Percentiles rank a stretch among this genome's conserved stretches.
Conservation (phyloP, 1,139 yeast species). For the Zygoascus meyerae region DNA sequence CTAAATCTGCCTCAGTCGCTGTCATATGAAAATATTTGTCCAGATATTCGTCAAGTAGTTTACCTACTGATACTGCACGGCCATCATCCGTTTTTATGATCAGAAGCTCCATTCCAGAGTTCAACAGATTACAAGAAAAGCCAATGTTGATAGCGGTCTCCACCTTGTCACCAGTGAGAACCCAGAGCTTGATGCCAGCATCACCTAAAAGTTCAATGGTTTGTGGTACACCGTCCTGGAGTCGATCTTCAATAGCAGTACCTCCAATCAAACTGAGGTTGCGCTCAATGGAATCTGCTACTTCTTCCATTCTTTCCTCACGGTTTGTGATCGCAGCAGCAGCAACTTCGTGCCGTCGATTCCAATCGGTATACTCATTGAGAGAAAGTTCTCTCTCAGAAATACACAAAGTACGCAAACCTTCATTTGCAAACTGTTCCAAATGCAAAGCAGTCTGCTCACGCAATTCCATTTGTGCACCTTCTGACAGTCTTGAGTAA, state of each 20-base stretch:
- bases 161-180: constrained; percentile 92
- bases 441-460: constrained; percentile 75
- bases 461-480: constrained; percentile 50
- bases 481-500: constrained; percentile 57
- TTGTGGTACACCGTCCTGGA: constrained; percentile 95
- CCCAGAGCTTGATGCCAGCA: constrained; percentile 97
- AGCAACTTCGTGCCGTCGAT: constrained; percentile 62
- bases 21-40: constrained; percentile 54
- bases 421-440: constrained; percentile 94
- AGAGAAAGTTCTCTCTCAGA: constrained; percentile 73
- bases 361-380: constrained; percentile 62
- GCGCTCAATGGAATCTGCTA: constrained; percentile 76
- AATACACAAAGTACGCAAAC: constrained; percentile 87
- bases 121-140: constrained; percentile 85
- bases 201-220: constrained; percentile 75
- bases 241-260: constrained; percentile 94
- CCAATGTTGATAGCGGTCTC: constrained; percentile 98
- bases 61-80: constrained; percentile 45
- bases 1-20: constrained; percentile 57
- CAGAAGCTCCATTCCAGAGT: constrained; percentile 78
- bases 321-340: constrained; percentile 66
- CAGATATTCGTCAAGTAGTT: constrained; percentile 55
- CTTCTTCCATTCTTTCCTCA: constrained; percentile 69
- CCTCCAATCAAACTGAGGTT: constrained; percentile 78
- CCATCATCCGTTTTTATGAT: constrained; percentile 51